Evolutionary conservation across 306 rosid genomes (phyloP), one percentile per base, ranked within the genome.

Genomic region (Delonix regia): DNA sequence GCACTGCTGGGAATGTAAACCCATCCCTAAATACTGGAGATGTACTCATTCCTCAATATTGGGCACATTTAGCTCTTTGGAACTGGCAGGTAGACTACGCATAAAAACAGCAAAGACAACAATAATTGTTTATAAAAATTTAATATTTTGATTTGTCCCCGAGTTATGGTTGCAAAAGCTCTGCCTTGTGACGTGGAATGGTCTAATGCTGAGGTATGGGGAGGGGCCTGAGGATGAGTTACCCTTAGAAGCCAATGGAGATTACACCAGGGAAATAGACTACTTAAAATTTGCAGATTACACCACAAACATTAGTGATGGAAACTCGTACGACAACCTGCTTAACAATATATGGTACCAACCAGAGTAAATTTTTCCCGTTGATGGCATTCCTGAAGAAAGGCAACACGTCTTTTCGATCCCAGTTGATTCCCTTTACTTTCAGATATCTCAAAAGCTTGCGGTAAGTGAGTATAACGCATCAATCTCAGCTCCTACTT

Each of bases 1-100:
- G 95, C 14, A 88, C 83, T 39, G 95, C 95, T 39, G 95, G 92
- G 25, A 88, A 86, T 71, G 92, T 90, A 73, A 90, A 86, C 47
- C 90, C 92, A 0, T 80, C 86, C 6, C 79, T 90, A 39, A 82
- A 88, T 79, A 84, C 87, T 22, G 96, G 90, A 62, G 91, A 90
- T 76, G 93, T 86, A 4, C 74, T 77, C 70, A 85, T 88, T 80
- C 88, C 92, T 34, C 55, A 78, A 49, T 9, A 64, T 30, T 90
- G 90, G 87, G 73, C 87, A 16, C 95, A 90, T 61, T 78, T 82
- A 9, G 81, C 73, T 81, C 95, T 88, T 52, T 90, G 92, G 95
- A 86, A 66, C 33, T 90, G 95, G 95, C 92, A 90, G 92, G 94
- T 82, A 53, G 24, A 52, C 18, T 21, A n/a, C 6, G 25, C 25